phyloP scores from a whole-genome alignment of 345 rosid species.

The Arabidopsis suecica region DNA sequence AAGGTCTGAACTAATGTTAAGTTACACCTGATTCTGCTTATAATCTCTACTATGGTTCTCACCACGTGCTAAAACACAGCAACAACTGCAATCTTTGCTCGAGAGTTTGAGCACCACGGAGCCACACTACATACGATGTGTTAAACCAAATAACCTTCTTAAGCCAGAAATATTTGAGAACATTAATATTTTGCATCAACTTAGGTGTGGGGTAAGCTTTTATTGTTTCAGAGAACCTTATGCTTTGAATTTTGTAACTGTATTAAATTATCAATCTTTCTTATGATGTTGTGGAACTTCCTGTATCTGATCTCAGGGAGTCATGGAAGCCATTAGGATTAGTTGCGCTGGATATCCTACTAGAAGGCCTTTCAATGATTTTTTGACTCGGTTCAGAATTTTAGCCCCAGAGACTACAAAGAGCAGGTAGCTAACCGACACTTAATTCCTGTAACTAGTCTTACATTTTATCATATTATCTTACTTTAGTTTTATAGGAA shows the following conservation, averaged over 20 bases:
- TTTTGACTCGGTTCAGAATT: constrained; percentile 68
- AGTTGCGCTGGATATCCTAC: constrained; percentile 99
- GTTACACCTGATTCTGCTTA: constrained; percentile 21
- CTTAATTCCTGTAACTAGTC: constrained; percentile 17
- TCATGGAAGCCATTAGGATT: constrained; percentile 98
- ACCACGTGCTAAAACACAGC: constrained; percentile 65
- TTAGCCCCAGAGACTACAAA: constrained; percentile 68
- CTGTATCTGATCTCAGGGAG: constrained; percentile 66
- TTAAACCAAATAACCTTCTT: constrained; percentile 94
- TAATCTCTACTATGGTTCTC: constrained; percentile 29
- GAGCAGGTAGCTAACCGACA: constrained; percentile 56
- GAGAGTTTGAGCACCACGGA: constrained; percentile 92
- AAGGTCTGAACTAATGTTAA: constrained; percentile 63
- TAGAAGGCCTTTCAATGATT: constrained; percentile 81
- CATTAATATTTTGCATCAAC: constrained; percentile 77
- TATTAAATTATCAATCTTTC: constrained; percentile 11
- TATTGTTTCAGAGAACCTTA: constrained; percentile 24
- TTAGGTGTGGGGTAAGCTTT: constrained; percentile 93
- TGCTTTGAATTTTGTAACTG: constrained; percentile 15
- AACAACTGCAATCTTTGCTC: constrained; percentile 92
- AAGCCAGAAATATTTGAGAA: constrained; percentile 94
- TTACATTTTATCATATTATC: constrained; percentile 26
- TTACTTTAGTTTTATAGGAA: neutral
- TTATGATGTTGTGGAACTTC: constrained; percentile 17
- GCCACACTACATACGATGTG: constrained; percentile 97